Conservation (phyloP, 768 basidiomycete species). For the Mycena rebaudengoi region DNA sequence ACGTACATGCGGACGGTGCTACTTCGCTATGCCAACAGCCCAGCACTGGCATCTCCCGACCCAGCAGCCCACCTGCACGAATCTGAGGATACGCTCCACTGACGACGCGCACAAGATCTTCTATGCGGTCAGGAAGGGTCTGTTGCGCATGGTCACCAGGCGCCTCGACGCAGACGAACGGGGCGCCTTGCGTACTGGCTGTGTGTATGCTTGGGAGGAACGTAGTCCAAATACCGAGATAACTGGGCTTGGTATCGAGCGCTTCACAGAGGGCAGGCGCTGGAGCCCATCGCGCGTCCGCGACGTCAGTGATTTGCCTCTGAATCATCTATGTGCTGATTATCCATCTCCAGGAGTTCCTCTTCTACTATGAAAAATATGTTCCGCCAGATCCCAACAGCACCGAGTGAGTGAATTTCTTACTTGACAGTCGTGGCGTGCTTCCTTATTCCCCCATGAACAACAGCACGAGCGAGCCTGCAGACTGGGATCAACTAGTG, state of each 20-base stretch:
- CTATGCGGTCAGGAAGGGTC: conserved; percentile 68
- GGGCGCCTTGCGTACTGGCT: conserved; percentile 60
- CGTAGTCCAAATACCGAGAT: conserved; percentile 77
- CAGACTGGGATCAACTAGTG: conserved; percentile 74
- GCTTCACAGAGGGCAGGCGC: conserved; percentile 84
- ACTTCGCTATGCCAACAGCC: conserved; percentile 12
- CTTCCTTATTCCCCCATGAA: conserved; percentile 29
- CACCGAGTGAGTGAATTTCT: conserved; percentile 44
- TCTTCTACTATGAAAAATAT: conserved; percentile 86
- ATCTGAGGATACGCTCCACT: conserved; percentile 78
- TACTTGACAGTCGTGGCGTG: conserved; percentile 1
- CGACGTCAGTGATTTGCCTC: conserved; percentile 59
- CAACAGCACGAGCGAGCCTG: conserved; percentile 56
- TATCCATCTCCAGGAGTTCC: conserved; percentile 66
- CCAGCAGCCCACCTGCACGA: conserved; percentile 79
- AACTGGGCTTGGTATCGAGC: conserved; percentile 82
- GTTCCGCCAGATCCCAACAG: conserved; percentile 54
- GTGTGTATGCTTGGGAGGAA: conserved; percentile 79
- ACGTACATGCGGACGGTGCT: conserved; percentile 16
- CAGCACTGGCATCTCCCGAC: conserved; percentile 5
- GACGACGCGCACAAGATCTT: conserved; percentile 86
- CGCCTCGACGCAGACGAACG: conserved; percentile 83
- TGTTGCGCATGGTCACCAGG: conserved; percentile 77
- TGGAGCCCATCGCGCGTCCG: conserved; percentile 88
- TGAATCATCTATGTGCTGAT: conserved; percentile 6